A percentile compares a stretch with the other conserved stretches of the same genome.
Evolutionary conservation across 2,329 filamentous ascomycete genomes (phyloP).

Genomic region (Lizonia empirigonia): DNA sequence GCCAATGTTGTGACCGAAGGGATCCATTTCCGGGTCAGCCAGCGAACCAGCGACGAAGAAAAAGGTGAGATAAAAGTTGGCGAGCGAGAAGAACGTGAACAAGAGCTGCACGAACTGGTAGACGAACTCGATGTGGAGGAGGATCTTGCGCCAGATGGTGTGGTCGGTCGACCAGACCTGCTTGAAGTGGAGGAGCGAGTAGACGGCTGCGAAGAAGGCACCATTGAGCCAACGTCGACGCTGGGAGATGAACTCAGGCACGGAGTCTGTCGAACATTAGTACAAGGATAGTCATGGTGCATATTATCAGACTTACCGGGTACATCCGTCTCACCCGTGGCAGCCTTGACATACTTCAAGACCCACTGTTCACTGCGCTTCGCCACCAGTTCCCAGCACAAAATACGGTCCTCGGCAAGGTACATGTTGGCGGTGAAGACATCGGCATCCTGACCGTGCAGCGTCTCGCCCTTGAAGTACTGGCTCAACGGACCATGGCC

Average conservation of each 20-base stretch:
- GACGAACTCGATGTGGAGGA: slow-evolving; percentile 92
- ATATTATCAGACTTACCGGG: slow-evolving; percentile 69
- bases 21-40: slow-evolving; percentile 77
- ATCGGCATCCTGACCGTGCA: slow-evolving; percentile 94
- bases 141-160: slow-evolving; percentile 82
- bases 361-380: slow-evolving; percentile 96
- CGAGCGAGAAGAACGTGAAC: slow-evolving; percentile 97
- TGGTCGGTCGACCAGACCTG: slow-evolving; percentile 96
- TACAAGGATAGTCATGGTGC: not conserved
- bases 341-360: slow-evolving; percentile 95
- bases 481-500: slow-evolving; percentile 94
- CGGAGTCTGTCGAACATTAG: slow-evolving; percentile 64
- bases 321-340: slow-evolving; percentile 96
- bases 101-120: slow-evolving; percentile 92
- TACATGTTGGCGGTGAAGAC: slow-evolving; percentile 99
- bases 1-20: slow-evolving; percentile 87
- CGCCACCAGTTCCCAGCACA: slow-evolving; percentile 94
- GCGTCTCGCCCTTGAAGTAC: slow-evolving; percentile 98
- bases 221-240: slow-evolving; percentile 97
- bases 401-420: slow-evolving; percentile 84
- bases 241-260: slow-evolving; percentile 97
- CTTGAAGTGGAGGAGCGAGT: slow-evolving; percentile 91
- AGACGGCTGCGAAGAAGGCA: slow-evolving; percentile 97
- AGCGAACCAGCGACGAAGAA: slow-evolving; percentile 96
- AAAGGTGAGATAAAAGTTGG: slow-evolving; percentile 99